Percentiles rank a stretch among this genome's conserved stretches.
Conservation (phyloP, 2,329 filamentous ascomycete genomes). For the Xylaria sp. region DNA sequence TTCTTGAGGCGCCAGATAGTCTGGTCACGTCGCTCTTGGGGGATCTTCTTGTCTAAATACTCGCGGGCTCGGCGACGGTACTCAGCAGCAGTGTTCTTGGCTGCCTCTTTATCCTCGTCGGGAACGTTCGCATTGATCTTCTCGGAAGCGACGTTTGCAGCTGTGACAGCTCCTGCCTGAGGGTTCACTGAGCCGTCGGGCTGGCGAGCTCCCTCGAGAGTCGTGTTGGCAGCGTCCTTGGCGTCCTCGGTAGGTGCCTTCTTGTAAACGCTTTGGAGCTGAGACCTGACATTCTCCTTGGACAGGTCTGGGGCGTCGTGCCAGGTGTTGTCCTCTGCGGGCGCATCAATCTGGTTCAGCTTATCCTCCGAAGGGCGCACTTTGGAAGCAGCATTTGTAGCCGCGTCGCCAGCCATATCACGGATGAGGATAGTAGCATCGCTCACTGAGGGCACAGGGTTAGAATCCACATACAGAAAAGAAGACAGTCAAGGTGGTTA, state of each 20-base stretch:
- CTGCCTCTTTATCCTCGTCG: slow-evolving; percentile 54
- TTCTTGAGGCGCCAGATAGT: slow-evolving; percentile 92
- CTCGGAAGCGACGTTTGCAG: slow-evolving; percentile 51
- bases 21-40: slow-evolving; percentile 90
- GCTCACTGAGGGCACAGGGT: slow-evolving; percentile 57
- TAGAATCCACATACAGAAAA: neutral
- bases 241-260: slow-evolving; percentile 62
- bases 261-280: slow-evolving; percentile 68
- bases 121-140: slow-evolving; percentile 67
- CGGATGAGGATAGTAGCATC: slow-evolving; percentile 83
- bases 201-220: slow-evolving; percentile 50
- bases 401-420: slow-evolving; percentile 91
- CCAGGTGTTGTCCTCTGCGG: slow-evolving; percentile 92
- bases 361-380: slow-evolving; percentile 81
- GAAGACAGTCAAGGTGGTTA: slow-evolving; percentile 31
- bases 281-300: slow-evolving; percentile 70
- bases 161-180: slow-evolving; percentile 36
- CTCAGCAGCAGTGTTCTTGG: slow-evolving; percentile 45
- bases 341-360: slow-evolving; percentile 76
- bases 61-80: slow-evolving; percentile 59
- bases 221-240: slow-evolving; percentile 61
- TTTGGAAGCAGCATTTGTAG: slow-evolving; percentile 74
- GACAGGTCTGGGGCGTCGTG: slow-evolving; percentile 83
- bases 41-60: slow-evolving; percentile 86
- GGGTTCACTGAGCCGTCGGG: slow-evolving; percentile 26